Conservation (phyloP, 805 yeast genomes). For the Scheffersomyces coipomensis region DNA sequence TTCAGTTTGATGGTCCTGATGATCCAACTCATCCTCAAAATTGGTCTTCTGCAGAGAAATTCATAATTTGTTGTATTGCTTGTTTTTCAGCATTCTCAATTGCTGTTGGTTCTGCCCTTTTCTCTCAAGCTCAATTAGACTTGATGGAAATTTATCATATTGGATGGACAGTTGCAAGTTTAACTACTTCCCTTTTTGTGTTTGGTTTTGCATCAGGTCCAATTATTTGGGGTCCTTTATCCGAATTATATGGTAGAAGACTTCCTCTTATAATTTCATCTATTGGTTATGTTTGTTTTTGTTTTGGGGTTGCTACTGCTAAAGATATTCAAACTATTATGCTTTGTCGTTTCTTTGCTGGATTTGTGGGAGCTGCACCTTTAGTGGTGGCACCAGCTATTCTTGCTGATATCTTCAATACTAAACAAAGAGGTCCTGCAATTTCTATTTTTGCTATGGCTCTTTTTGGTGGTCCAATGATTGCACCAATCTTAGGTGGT, state of each 20-base stretch:
- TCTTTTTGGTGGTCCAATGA: conserved; percentile 74
- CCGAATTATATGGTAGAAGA: conserved; percentile 34
- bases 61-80: conserved; percentile 20
- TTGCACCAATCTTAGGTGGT: conserved; percentile 66
- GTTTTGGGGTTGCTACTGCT: conserved; percentile 68
- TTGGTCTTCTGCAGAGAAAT: conserved; percentile 48
- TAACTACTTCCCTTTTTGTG: conserved; percentile 77
- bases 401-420: conserved; percentile 76
- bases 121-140: conserved; percentile 56
- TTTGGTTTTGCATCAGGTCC: conserved; percentile 94
- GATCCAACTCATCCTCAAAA: conserved; percentile 82
- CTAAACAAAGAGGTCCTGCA: conserved; percentile 68
- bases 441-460: conserved; percentile 66
- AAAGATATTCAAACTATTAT: conserved; percentile 74
- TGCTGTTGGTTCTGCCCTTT: conserved; percentile 79
- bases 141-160: conserved; percentile 53
- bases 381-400: conserved; percentile 82
- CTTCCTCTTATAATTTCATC: conserved; percentile 43
- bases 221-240: conserved; percentile 60
- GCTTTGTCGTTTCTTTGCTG: conserved; percentile 76
- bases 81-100: conserved; percentile 36
- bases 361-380: conserved; percentile 81
- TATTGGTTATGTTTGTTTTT: conserved; percentile 36
- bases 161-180: conserved; percentile 63
- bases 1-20: conserved; percentile 70